phyloP scores from a whole-genome alignment of 441 rosid species.

The Bruguiera hainesii region DNA sequence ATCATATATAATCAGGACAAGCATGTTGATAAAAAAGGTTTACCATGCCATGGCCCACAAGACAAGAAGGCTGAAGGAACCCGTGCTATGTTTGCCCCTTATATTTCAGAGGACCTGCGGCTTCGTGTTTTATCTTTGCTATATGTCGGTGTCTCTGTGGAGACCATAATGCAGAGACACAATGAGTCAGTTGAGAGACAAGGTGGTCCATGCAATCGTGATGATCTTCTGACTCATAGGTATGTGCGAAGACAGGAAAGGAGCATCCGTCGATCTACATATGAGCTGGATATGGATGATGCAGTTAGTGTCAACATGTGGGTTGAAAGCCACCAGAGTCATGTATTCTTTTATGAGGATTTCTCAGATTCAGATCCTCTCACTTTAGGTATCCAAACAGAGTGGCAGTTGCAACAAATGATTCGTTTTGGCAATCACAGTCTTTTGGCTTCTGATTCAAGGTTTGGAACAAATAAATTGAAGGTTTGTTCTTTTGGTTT shows the following conservation, averaged over 20 bases:
- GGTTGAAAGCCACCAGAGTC: constrained; percentile 81
- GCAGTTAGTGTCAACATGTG: constrained; percentile 64
- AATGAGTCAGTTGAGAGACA: constrained; percentile 81
- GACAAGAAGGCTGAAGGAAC: constrained; percentile 93
- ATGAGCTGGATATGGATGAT: constrained; percentile 74
- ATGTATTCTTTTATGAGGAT: constrained; percentile 67
- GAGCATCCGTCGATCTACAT: constrained; percentile 75
- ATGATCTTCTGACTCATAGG: constrained; percentile 86
- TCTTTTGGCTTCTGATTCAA: constrained; percentile 80
- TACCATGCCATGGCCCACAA: constrained; percentile 92
- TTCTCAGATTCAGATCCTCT: constrained; percentile 72
- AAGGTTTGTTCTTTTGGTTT: constrained; percentile 51
- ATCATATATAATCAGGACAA: constrained; percentile 79
- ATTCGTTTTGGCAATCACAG: constrained; percentile 79
- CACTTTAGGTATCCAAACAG: constrained; percentile 80
- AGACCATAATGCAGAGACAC: constrained; percentile 92
- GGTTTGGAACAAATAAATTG: constrained; percentile 82
- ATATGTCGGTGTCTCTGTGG: constrained; percentile 87
- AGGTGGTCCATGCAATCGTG: constrained; percentile 82
- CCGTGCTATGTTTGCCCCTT: constrained; percentile 93
- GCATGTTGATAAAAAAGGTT: constrained; percentile 81
- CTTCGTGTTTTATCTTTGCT: constrained; percentile 76
- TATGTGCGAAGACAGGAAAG: constrained; percentile 89
- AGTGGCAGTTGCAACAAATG: constrained; percentile 98
- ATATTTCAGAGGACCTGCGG: constrained; percentile 91